phyloP scores from a whole-genome alignment of 768 basidiomycete genomes.

The Tulasnella sp. region DNA sequence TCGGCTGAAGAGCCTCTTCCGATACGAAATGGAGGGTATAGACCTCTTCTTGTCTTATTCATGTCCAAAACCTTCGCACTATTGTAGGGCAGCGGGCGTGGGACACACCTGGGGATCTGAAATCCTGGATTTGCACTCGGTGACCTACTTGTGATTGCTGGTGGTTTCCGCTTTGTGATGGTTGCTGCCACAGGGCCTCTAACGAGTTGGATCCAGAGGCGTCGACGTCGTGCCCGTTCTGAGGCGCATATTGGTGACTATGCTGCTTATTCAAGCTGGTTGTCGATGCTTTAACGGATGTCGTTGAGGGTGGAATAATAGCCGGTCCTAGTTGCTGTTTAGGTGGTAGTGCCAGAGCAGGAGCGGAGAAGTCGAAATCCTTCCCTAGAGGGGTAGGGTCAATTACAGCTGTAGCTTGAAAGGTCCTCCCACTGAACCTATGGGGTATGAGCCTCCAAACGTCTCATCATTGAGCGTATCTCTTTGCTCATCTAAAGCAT shows the following conservation, averaged over 20 bases:
- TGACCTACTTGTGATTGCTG: constrained; percentile 20
- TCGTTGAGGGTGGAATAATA: constrained; percentile 1
- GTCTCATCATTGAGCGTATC: constrained; percentile 97
- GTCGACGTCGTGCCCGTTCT: constrained; percentile 5
- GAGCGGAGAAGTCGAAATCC: constrained; percentile 79
- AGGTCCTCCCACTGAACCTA: constrained; percentile 40
- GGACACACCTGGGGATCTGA: too few species aligned
- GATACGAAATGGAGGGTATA: too few species aligned
- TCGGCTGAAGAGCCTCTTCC: too few species aligned
- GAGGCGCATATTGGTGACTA: constrained; percentile 1
- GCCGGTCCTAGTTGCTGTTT: neutral
- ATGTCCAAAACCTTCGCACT: too few species aligned
- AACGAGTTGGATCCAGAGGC: neutral
- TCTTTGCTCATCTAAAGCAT: constrained; percentile 75
- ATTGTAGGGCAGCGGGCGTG: too few species aligned
- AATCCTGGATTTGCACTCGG: constrained; percentile 20
- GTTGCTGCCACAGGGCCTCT: neutral
- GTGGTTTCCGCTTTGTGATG: neutral
- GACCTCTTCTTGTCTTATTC: too few species aligned
- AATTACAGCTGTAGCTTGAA: neutral
- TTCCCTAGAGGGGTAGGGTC: constrained; percentile 53
- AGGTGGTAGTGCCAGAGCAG: constrained; percentile 27
- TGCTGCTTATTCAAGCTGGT: constrained; percentile 14
- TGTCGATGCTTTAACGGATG: too few species aligned
- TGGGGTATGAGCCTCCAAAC: constrained; percentile 59